Percentiles rank a stretch among this genome's conserved stretches.
Conservation (phyloP, 495 filamentous ascomycete species). For the Aspergillus carlsbadensis region DNA sequence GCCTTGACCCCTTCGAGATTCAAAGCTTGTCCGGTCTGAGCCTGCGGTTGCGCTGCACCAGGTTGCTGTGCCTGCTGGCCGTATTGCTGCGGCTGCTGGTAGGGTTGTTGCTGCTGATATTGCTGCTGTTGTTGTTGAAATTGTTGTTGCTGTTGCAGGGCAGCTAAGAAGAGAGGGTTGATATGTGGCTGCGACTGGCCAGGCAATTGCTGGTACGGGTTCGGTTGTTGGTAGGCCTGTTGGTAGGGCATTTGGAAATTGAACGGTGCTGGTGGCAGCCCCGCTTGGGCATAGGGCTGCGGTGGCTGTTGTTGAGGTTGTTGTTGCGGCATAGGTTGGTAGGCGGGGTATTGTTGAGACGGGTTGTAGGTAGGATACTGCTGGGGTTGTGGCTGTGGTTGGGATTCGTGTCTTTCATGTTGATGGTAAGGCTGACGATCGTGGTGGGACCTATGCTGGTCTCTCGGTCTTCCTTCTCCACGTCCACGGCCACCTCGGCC, state of each 20-base stretch:
- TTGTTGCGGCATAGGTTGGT: slow-evolving; percentile 21
- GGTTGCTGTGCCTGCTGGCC: slow-evolving; percentile 42
- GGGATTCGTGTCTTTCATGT: slow-evolving; percentile 24
- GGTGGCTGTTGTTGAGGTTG: slow-evolving; percentile 35
- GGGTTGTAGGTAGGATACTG: slow-evolving; percentile 17
- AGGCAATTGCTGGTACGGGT: slow-evolving; percentile 37
- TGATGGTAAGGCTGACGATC: slow-evolving; percentile 37
- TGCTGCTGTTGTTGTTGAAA: slow-evolving; percentile 37
- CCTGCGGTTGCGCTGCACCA: slow-evolving; percentile 39
- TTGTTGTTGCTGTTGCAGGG: slow-evolving; percentile 44
- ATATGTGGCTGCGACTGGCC: slow-evolving; percentile 53
- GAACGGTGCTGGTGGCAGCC: slow-evolving; percentile 28
- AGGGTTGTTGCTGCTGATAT: slow-evolving; percentile 31
- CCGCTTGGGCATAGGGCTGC: slow-evolving; percentile 30
- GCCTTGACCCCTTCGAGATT: slow-evolving; percentile 49
- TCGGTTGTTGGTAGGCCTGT: slow-evolving; percentile 35
- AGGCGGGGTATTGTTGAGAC: slow-evolving; percentile 30
- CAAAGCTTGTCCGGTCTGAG: slow-evolving; percentile 28
- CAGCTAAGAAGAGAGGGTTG: slow-evolving; percentile 64
- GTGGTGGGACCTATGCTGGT: slow-evolving; percentile 38
- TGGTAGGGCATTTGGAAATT: slow-evolving; percentile 43
- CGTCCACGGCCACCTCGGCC: slow-evolving; percentile 47
- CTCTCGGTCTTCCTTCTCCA: slow-evolving; percentile 51
- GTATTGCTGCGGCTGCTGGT: slow-evolving; percentile 39
- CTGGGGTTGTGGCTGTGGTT: slow-evolving; percentile 23